phyloP scores from a whole-genome alignment of 2,329 filamentous ascomycete species.

The Phoma sp. region DNA sequence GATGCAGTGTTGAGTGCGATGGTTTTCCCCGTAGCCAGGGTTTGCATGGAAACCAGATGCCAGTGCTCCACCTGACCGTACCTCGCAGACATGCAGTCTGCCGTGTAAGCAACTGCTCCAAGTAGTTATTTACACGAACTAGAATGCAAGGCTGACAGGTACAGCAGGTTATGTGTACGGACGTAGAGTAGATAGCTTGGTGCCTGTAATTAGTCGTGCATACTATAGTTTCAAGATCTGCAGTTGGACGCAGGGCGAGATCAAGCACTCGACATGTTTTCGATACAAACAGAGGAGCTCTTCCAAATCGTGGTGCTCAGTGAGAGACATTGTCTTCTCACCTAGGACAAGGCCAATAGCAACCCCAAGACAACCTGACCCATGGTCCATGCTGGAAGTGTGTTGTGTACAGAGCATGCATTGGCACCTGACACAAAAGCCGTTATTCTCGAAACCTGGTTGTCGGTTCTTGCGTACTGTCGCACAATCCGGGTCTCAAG shows the following conservation, averaged over 20 bases:
- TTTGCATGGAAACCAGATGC: background rate
- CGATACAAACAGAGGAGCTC: background rate
- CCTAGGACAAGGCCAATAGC: conserved; percentile 22
- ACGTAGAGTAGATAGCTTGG: conserved; percentile 1
- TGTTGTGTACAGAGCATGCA: conserved; percentile 35
- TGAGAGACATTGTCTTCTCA: conserved; percentile 12
- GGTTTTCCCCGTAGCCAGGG: background rate
- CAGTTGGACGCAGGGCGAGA: conserved; percentile 21
- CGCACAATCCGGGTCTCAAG: conserved; percentile 32
- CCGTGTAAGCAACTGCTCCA: conserved; percentile 11
- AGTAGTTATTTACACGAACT: conserved; percentile 12
- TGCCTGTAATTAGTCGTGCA: conserved; percentile 25
- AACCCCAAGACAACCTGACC: conserved; percentile 12
- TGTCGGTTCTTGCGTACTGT: conserved; percentile 40
- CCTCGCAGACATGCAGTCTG: conserved; percentile 9
- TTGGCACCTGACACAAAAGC: conserved; percentile 43
- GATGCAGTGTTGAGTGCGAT: background rate
- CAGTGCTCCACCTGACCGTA: background rate
- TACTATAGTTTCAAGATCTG: conserved; percentile 32
- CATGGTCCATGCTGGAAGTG: conserved; percentile 11
- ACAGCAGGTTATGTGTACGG: conserved; percentile 26
- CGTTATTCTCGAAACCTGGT: conserved; percentile 44
- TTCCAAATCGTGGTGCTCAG: conserved; percentile 5
- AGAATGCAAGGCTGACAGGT: conserved; percentile 24
- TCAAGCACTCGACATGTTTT: background rate